Evolutionary conservation across 139 green algal genomes (phyloP).

Genomic region (Tetraselmis chui): DNA sequence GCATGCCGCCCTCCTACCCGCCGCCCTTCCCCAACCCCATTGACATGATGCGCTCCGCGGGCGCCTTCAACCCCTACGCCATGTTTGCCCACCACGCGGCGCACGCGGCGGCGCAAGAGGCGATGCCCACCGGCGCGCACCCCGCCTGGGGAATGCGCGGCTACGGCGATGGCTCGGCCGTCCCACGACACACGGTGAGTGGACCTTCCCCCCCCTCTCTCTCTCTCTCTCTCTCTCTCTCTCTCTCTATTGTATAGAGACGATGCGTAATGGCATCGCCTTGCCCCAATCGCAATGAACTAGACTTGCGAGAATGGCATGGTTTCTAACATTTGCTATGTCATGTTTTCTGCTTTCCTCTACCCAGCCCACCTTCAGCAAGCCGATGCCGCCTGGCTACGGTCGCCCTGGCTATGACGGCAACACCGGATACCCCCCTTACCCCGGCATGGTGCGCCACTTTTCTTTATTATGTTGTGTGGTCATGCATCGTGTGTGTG

Average conservation of each 20-base stretch:
- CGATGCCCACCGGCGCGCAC: neutral
- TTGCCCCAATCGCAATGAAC: too few species aligned
- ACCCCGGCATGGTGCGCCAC: neutral
- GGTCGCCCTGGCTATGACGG: neutral
- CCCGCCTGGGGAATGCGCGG: neutral
- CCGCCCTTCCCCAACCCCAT: neutral
- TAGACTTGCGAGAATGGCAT: too few species aligned
- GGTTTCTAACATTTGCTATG: too few species aligned
- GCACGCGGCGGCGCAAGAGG: neutral
- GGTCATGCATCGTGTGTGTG: too few species aligned
- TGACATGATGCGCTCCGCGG: neutral
- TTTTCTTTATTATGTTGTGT: too few species aligned
- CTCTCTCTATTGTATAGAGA: too few species aligned
- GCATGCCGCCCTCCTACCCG: neutral
- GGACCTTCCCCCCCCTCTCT: too few species aligned
- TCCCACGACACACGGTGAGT: too few species aligned
- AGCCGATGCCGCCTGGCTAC: neutral
- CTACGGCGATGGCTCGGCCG: too few species aligned
- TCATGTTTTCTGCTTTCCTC: too few species aligned
- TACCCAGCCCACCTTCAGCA: neutral
- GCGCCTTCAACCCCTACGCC: neutral
- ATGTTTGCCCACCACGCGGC: neutral
- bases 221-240: too few species aligned
- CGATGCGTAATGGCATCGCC: too few species aligned
- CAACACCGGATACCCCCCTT: neutral